Base-by-base conservation (phyloP, 2,329 filamentous ascomycete genomes). In the Xylaria sp. region DNA sequence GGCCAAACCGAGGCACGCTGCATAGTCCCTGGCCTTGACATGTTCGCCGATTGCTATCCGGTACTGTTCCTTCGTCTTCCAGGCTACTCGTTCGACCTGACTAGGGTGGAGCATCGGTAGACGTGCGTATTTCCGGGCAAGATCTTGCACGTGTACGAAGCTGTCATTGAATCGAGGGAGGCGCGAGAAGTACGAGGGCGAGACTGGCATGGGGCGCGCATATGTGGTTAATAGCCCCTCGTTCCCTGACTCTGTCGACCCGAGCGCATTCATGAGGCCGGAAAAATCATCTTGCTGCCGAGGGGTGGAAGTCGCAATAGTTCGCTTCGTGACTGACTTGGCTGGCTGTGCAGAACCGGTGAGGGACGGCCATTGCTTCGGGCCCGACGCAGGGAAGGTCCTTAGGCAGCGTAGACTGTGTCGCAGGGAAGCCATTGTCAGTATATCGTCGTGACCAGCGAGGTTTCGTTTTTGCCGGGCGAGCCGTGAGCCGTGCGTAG, bases 161-260 rank as follows among this genome's bases (percentile, higher is more conserved):
- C 91, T 86, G 78, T 99, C 95, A 78, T 90, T 95, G 82, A 97
- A 97, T 57, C 85, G 83, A 1, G 94, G 91, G 64, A 89, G 89
- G 55, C 90, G 90, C 55, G 92, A 94, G 81, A 98, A 99, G 80
- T 99, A 99, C n/a, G 94, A 95, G 2, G 92, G 89, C 37, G 94
- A 97, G 25, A 85, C 84, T 19, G 95, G 95, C 37, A 97, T 81
- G 21, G 96, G 82, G 68, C 95, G 92, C 56, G 91, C 88, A 67
- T 87, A 84, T 25, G 71, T 67, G 4, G 43, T 11, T 38, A 64
- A 42, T 11, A 62, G 5, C 28, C 11, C 56, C 3, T 53, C 56
- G 3, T 5, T 28, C 2, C 38, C 23, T 28, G 78, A 67, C 11
- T 73, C 63, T n/a, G 77, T 74, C 0, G 77, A 74, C 0, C 73